phyloP scores from a whole-genome alignment of 441 rosid genomes.

The Aleurites moluccanus region DNA sequence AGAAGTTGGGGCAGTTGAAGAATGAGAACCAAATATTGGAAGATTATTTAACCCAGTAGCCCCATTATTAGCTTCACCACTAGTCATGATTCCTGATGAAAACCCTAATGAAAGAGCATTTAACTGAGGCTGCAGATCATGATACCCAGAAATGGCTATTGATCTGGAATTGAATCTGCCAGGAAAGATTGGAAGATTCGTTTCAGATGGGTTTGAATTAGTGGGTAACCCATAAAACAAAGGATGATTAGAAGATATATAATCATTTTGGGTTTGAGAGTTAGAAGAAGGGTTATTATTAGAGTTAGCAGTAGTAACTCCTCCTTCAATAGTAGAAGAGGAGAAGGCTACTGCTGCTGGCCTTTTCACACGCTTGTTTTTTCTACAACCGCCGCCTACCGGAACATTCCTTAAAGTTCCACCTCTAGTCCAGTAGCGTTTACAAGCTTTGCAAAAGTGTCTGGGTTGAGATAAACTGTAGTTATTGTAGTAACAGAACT shows the following conservation, averaged over 20 bases:
- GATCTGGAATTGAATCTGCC: constrained; percentile 36
- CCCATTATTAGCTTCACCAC: too few species aligned
- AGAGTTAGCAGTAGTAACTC: constrained; percentile 27
- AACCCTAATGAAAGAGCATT: constrained; percentile 48
- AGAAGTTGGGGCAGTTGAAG: constrained; percentile 26
- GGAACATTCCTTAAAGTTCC: constrained; percentile 73
- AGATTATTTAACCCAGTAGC: too few species aligned
- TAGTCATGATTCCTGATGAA: constrained; percentile 32
- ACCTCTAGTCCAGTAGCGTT: constrained; percentile 71
- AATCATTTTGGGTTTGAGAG: constrained; percentile 32
- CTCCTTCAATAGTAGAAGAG: constrained; percentile 27
- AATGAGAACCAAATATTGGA: constrained; percentile 30
- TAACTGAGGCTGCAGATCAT: constrained; percentile 48
- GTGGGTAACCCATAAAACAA: constrained; percentile 48
- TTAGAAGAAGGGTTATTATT: constrained; percentile 19
- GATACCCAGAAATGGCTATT: constrained; percentile 31
- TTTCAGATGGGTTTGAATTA: constrained; percentile 41
- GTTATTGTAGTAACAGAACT: constrained; percentile 77
- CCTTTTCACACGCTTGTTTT: constrained; percentile 60
- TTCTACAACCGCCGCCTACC: constrained; percentile 68
- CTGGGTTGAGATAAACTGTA: constrained; percentile 71
- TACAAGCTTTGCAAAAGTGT: constrained; percentile 74
- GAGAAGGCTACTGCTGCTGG: constrained; percentile 12
- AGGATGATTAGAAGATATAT: constrained; percentile 45
- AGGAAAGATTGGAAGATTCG: constrained; percentile 44